Conservation (phyloP, 2,329 filamentous ascomycete genomes). For the Scopulariopsis brevicaulis region DNA sequence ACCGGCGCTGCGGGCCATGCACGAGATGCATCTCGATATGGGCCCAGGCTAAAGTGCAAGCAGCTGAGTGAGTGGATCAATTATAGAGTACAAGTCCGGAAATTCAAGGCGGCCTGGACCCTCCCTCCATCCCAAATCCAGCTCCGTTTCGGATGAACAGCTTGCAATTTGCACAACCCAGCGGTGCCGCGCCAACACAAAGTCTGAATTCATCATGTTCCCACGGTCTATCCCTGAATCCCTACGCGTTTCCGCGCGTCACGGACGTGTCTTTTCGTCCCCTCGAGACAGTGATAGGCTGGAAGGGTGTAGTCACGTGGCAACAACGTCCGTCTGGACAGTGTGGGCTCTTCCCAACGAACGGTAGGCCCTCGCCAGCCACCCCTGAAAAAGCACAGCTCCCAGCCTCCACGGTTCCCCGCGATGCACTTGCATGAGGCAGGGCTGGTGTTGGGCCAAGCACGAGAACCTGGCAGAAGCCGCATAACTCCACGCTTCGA, state of each 20-base stretch:
- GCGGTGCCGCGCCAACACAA: neutral
- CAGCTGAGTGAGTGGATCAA: neutral
- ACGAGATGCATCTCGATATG: neutral
- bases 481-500: neutral
- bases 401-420: neutral
- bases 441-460: neutral
- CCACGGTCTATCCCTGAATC: neutral
- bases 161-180: neutral
- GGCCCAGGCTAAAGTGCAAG: neutral
- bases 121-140: neutral
- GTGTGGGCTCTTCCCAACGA: neutral
- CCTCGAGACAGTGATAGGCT: neutral
- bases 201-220: neutral
- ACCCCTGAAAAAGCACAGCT: neutral
- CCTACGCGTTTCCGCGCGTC: neutral
- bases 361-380: neutral
- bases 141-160: constrained; percentile 1
- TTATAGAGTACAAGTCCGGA: neutral
- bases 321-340: neutral
- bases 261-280: neutral
- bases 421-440: neutral
- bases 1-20: neutral
- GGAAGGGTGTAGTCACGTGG: neutral
- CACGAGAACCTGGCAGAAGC: neutral
- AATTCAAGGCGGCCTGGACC: neutral